phyloP scores from a whole-genome alignment of 176 grass and related monocot species.

The Secale cereale region DNA sequence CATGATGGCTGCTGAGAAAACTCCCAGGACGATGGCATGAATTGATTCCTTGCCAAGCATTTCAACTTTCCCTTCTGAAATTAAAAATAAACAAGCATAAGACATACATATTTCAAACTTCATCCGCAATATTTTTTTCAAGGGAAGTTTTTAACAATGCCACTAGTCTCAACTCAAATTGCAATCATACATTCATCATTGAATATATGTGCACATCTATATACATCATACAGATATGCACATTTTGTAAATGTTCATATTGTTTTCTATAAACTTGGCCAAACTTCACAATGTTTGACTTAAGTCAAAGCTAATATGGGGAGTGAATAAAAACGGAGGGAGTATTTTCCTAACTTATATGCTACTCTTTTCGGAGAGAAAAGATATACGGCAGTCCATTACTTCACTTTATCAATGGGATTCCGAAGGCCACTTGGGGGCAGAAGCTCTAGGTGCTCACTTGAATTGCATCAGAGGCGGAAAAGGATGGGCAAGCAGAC shows the following conservation, averaged over 20 bases:
- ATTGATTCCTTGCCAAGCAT: constrained; percentile 79
- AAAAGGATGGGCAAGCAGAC: neutral
- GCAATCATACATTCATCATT: neutral
- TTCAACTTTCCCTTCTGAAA: constrained; percentile 87
- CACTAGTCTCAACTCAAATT: neutral
- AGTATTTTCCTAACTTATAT: neutral
- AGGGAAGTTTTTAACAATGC: neutral
- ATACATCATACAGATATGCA: too few relatives aligned
- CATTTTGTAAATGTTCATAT: too few relatives aligned
- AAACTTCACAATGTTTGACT: too few relatives aligned
- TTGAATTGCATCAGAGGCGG: neutral
- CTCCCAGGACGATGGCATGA: constrained; percentile 73
- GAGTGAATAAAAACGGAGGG: too few relatives aligned
- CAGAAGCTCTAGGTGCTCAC: neutral
- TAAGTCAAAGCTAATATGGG: too few relatives aligned
- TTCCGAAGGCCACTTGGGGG: neutral
- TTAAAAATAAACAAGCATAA: constrained; percentile 33
- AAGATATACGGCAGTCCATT: neutral
- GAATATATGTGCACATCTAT: too few relatives aligned
- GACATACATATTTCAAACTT: neutral
- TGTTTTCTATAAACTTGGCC: too few relatives aligned
- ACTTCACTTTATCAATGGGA: neutral
- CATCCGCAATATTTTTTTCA: neutral
- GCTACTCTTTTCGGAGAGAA: neutral
- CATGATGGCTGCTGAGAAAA: constrained; percentile 87